Evolutionary conservation across 106 monocot species (phyloP).

Genomic region (Cymbidium sinense): DNA sequence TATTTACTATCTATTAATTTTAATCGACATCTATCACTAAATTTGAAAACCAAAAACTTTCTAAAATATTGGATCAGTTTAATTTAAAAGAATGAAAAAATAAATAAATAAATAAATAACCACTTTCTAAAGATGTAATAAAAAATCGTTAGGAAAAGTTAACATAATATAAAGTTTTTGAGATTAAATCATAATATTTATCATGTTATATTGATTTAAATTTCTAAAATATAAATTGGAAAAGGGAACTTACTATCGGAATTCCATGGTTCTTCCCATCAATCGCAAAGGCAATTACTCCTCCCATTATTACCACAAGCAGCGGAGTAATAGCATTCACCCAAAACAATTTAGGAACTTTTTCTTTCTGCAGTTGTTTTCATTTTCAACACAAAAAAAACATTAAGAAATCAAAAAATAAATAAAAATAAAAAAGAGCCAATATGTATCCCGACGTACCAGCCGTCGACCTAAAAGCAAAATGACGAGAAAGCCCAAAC

Average conservation of each 20-base stretch:
- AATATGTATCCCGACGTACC: conserved; percentile 28
- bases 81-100: no score
- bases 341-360: conserved; percentile 61
- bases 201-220: not conserved
- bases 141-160: not conserved
- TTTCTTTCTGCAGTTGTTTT: conserved; percentile 36
- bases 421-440: not conserved
- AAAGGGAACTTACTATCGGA: conserved; percentile 35
- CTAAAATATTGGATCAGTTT: no score
- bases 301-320: conserved; percentile 55
- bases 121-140: not conserved
- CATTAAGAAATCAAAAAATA: not conserved
- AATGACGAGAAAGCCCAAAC: conserved; percentile 50
- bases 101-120: no score
- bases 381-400: not conserved
- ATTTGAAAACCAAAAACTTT: no score
- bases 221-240: not conserved
- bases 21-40: no score
- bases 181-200: not conserved
- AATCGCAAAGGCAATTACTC: conserved; percentile 41
- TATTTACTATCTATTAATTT: no score
- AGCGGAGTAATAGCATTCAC: conserved; percentile 62
- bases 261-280: conserved; percentile 67
- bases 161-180: not conserved
- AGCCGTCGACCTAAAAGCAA: conserved; percentile 38